Base-by-base conservation (phyloP, 768 basidiomycete species). In the Tylopilus sp. region DNA sequence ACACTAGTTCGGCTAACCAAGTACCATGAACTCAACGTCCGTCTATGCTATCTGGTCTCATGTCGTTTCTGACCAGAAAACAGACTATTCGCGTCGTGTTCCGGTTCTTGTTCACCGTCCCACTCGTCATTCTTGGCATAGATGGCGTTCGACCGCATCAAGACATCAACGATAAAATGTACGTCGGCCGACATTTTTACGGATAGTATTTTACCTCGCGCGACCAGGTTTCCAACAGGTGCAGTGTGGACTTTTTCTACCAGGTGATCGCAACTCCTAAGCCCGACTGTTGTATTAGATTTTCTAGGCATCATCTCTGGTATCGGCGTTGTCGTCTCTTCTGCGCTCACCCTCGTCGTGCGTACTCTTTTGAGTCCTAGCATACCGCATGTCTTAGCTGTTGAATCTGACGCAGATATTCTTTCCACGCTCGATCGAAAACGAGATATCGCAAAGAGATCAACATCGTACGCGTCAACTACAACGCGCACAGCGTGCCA, bases 1-100 rank as follows among this genome's bases (percentile, higher is more conserved):
- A 88, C 85, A 3, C 75, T 91, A 42, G 22, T 88, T 20, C 81
- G 88, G 20, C 69, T 93, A 44, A 84, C 84, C 31, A 91, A 85
- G 56, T 92, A 88, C 62, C 85, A 88, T 36, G 88, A 92, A 60
- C 69, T 91, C 36, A 93, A 93, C 57, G 90, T 91, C 56, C 31
- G 88, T 69, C 6, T 9, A 18, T n/a, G 23, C 20, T 13, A 15
- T 12, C 25, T 40, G 10, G 3, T 51, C 28, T 6, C 17, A 1
- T 26, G 23, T 15, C 18, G 9, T 25, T 35, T 55, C 48, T 50
- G 30, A 54, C 12, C 25, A 3, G 21, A 17, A 20, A 4, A 2
- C 6, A 91, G 90, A 79, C 71, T 39, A 79, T 88, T 36, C 88
- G 89, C 2, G 69, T 90, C 44, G 59, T 82, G 18, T 88, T 89